Evolutionary conservation across 2,329 filamentous ascomycete species (phyloP).

Genomic region (Fusarium phyllophilum): DNA sequence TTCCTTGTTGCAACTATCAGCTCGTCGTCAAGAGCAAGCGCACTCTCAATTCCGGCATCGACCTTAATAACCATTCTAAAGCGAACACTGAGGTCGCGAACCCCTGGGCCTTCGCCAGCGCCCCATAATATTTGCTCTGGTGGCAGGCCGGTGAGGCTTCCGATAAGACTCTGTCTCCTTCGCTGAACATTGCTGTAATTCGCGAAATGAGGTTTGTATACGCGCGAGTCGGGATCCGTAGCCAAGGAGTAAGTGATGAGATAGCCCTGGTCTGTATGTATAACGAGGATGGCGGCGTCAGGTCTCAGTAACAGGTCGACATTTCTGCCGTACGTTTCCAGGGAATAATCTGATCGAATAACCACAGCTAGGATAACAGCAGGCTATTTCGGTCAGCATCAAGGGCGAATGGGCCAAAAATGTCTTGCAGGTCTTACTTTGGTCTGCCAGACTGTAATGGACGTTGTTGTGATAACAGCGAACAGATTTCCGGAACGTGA

Average conservation of each 20-base stretch:
- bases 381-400: conserved; percentile 65
- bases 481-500: conserved; percentile 85
- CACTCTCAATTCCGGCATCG: conserved; percentile 90
- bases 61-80: conserved; percentile 99
- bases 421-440: conserved; percentile 68
- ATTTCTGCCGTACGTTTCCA: conserved; percentile 86
- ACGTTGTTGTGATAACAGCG: conserved; percentile 84
- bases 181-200: conserved; percentile 72
- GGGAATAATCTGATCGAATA: conserved; percentile 80
- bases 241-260: conserved; percentile 95
- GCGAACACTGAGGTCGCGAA: conserved; percentile 87
- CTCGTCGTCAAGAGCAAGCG: conserved; percentile 90
- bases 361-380: conserved; percentile 88
- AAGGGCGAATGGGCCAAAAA: background rate
- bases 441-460: conserved; percentile 95
- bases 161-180: conserved; percentile 69
- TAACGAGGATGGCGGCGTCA: conserved; percentile 90
- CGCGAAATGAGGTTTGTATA: conserved; percentile 85
- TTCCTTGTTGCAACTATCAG: conserved; percentile 90
- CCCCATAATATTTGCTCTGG: conserved; percentile 76
- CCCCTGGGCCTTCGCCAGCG: conserved; percentile 82
- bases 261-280: conserved; percentile 86
- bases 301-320: conserved; percentile 86
- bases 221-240: conserved; percentile 81
- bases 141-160: conserved; percentile 62